Base-by-base conservation (phyloP, 2,329 filamentous ascomycete genomes). In the Basipetospora sp. region DNA sequence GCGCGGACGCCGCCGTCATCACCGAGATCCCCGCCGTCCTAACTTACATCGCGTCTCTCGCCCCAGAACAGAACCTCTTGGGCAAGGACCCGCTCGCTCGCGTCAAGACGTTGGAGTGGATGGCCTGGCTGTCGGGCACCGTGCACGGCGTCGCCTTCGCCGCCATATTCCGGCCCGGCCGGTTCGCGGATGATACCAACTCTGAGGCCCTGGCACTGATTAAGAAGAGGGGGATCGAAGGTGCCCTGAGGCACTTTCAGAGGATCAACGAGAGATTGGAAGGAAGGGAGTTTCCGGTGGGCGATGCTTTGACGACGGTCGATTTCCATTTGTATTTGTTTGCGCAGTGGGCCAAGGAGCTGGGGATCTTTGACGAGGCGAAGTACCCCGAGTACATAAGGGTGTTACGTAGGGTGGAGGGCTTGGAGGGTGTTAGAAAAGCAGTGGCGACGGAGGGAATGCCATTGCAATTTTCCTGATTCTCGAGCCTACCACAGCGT, bases 11-110 rank as follows among this genome's bases (percentile, higher is more conserved):
- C 8, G 44, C 50, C 11, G 25, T 51, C 30, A 47, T 60, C 28
- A 57, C 53, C 2, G 57, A 60, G 36, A 44, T 52, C 36, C 48
- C 50, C 0, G 57, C 55, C 3, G 41, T 60, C 4, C 34, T 58
- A 1, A 52, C 39, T 9, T 58, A 53, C 44, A 50, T 57, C 33
- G 47, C 49, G 3, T 47, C 48, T 0, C 42, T 56, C 1, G 29
- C 48, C 0, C 48, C 47, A 0, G 16, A 45, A 0, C 16, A 41
- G 5, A 34, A 42, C 0, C 40, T 59, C 0, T 25, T 52, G 0
- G 55, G 55, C 0, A n/a, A 33, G 2, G 40, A 38, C 0, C 2
- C 33, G 0, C 10, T 54, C 1, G 45, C 50, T 3, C 44, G 42
- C 0, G 50, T 55, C 3, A 50, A 47, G 27, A 46, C 50, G 0